Evolutionary conservation across 23 red algal genomes (phyloP), one percentile per base, ranked within the genome.

Genomic region (Rhodosorus marinus): DNA sequence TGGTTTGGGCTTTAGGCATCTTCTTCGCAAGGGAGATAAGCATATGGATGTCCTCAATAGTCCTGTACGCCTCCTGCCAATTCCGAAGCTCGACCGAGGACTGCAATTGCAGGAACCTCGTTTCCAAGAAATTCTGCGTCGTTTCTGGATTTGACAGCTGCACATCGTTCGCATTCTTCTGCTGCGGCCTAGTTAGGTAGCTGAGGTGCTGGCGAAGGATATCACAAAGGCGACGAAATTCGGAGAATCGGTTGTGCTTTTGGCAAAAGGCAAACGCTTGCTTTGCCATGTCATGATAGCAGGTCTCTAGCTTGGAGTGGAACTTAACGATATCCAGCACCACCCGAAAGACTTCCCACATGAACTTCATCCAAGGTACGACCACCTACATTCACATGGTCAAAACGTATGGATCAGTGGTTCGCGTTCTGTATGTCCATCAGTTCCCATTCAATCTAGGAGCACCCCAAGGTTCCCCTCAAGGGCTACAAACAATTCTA

Each of bases 21-120:
- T 65, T 51, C 56, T 80, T 84, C 5, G 63, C 57, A 49, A 84
- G 52, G 1, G 68, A 62, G 65, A 98, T 55, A 0, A 98, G 78
- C 11, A 74, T 54, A 21, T 98, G 90, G 40, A 98, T 77, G 47
- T 98, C 90, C 40, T 98, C 90, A 33, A 84, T 72, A 6, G 90
- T 98, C 8, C 90, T 79, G 28, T 86, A 81, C 1, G 90, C 90
- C 58, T 98, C 78, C 55, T 85, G 78, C 90, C 90, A 98, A 49
- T 86, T 64, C 50, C 81, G 69, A 26, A 81, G 30, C 9, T 65
- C 38, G 5, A 98, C 67, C n/a, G 77, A 66, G 6, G 72, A 60
- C 15, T 81, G 63, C 8, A 84, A 41, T 47, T 98, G 90, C 29
- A 54, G 65, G 58, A 98, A 98, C 26, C 90, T 66, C 5, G 72